These are phyloP conservation scores for Dendrobium nobile DNA, from an alignment of 106 monocot species.

Conservation along the genomic window DNA sequence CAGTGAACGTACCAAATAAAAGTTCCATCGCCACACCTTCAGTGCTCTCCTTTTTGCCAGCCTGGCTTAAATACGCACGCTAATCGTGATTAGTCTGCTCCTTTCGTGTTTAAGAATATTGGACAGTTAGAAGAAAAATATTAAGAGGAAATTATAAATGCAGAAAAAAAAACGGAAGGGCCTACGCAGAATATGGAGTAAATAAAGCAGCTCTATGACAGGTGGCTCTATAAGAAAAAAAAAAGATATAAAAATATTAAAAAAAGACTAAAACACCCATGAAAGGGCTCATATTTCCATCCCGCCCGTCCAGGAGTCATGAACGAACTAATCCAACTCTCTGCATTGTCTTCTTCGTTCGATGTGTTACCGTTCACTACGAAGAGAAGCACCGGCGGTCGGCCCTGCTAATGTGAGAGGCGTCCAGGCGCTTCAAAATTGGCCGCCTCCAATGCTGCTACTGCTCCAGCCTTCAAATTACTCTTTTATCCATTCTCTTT, in stretches of 20 bases:
- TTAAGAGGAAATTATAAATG: too few species aligned
- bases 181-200: not conserved
- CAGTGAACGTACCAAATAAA: too few species aligned
- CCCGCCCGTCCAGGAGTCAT: not conserved
- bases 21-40: not conserved
- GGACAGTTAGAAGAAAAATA: not conserved
- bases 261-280: not conserved
- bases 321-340: not conserved
- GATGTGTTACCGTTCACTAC: not conserved
- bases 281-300: not conserved
- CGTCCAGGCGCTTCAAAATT: not conserved
- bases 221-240: not conserved
- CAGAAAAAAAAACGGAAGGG: too few species aligned
- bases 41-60: not conserved
- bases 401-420: too few species aligned
- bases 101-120: not conserved
- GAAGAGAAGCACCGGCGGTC: too few species aligned
- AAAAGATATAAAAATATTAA: not conserved
- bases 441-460: not conserved
- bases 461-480: too few species aligned
- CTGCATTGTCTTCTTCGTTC: not conserved
- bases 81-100: constrained; percentile 4
- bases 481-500: not conserved
- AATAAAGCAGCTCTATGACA: not conserved
- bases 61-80: not conserved